These are phyloP conservation scores for Penicillium mononematosum DNA, from an alignment of 495 filamentous ascomycete genomes.

Conservation along the genomic window DNA sequence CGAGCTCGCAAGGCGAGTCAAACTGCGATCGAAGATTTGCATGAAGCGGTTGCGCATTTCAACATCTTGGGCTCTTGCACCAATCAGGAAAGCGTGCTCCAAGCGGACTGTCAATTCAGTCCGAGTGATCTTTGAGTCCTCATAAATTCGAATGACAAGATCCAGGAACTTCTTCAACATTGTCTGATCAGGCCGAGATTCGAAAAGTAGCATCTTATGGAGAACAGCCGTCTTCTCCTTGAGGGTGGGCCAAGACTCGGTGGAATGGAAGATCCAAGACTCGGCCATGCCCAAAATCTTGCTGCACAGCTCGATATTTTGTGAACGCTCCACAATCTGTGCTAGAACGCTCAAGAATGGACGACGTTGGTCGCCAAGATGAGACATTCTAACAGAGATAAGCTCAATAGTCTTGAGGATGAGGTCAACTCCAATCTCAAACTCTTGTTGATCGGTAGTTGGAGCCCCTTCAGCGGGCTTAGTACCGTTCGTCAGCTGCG, in stretches of 20 bases:
- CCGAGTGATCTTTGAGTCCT: conserved; percentile 89
- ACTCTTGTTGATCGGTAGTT: conserved; percentile 62
- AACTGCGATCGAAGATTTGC: conserved; percentile 86
- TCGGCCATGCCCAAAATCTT: conserved; percentile 96
- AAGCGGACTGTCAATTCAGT: conserved; percentile 94
- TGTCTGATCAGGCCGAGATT: conserved; percentile 73
- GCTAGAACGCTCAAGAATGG: conserved; percentile 94
- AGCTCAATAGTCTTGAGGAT: conserved; percentile 94
- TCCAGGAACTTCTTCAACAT: conserved; percentile 91
- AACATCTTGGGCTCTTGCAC: conserved; percentile 88
- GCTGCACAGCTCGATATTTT: conserved; percentile 76
- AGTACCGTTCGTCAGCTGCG: conserved; percentile 37
- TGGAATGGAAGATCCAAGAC: conserved; percentile 89
- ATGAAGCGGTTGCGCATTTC: conserved; percentile 97
- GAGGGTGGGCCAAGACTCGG: conserved; percentile 88
- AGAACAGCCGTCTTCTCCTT: conserved; percentile 98
- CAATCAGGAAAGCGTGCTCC: conserved; percentile 97
- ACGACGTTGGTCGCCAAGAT: conserved; percentile 84
- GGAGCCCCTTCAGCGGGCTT: conserved; percentile 58
- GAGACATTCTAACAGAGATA: conserved; percentile 85
- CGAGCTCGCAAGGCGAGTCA: conserved; percentile 81
- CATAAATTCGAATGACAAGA: conserved; percentile 94
- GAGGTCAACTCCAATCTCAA: conserved; percentile 79
- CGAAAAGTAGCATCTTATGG: conserved; percentile 96
- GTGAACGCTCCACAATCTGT: conserved; percentile 89